Evolutionary conservation across 164 flowering plant genomes (phyloP).

Genomic region (Stephania japonica): DNA sequence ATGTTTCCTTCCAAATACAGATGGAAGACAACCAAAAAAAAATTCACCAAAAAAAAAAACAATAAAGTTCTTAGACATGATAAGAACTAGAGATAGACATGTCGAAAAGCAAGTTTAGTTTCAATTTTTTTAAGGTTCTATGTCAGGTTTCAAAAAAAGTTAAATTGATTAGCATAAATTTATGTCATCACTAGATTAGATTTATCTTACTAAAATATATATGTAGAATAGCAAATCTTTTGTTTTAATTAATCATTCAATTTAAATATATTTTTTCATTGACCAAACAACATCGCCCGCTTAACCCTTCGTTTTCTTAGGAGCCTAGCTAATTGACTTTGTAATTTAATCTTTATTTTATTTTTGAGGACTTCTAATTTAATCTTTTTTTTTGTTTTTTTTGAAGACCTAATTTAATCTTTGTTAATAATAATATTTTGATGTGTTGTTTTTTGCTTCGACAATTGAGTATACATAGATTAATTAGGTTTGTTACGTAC

Average conservation of each 20-base stretch:
- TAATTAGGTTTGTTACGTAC: neutral
- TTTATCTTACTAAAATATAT: neutral
- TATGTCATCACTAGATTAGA: neutral
- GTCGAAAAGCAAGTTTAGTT: neutral
- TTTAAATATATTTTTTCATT: neutral
- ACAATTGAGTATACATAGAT: neutral
- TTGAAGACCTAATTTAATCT: too few species aligned
- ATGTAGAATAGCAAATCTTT: neutral
- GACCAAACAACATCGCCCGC: neutral
- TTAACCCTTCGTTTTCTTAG: neutral
- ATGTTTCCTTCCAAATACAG: neutral
- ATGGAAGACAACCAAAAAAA: neutral
- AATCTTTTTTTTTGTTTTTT: too few species aligned
- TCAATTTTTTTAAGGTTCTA: too few species aligned
- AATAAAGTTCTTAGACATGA: neutral
- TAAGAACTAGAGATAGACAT: neutral
- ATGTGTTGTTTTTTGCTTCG: too few species aligned
- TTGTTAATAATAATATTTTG: neutral
- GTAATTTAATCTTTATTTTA: too few species aligned
- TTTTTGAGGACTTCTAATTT: too few species aligned
- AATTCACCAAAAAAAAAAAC: too few species aligned
- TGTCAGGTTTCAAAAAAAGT: too few species aligned
- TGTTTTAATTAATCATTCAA: neutral
- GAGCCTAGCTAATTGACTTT: neutral
- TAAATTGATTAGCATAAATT: neutral